Evolutionary conservation across 495 filamentous ascomycete species (phyloP).

Genomic region (Penicillium cosmopolitanum): DNA sequence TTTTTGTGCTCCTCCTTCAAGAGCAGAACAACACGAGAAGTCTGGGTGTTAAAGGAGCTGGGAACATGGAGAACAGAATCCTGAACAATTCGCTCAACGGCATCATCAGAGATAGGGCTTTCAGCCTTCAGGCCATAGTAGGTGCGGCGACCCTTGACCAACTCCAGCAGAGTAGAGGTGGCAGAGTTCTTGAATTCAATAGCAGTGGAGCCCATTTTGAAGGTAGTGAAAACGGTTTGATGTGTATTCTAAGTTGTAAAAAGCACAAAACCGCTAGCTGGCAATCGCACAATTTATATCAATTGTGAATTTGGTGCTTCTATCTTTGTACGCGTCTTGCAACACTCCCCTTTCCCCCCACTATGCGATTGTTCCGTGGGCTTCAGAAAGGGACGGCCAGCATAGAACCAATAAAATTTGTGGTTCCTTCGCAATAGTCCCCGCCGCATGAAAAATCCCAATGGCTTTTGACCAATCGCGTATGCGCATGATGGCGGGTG

Average conservation of each 20-base stretch:
- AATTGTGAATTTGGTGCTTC: background rate
- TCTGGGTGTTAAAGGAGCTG: conserved; percentile 59
- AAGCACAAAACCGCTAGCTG: background rate
- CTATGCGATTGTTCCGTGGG: background rate
- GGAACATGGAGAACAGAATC: conserved; percentile 51
- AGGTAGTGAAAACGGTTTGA: background rate
- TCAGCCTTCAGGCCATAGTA: conserved; percentile 49
- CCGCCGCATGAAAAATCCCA: background rate
- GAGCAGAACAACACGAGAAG: conserved; percentile 50
- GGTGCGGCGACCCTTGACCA: conserved; percentile 47
- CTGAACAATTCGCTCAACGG: conserved; percentile 44
- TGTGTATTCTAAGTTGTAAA: background rate
- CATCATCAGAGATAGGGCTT: conserved; percentile 47
- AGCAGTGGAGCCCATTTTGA: conserved; percentile 8
- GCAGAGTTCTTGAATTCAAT: conserved; percentile 8
- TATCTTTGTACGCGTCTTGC: background rate
- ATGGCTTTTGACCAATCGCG: conserved; percentile 2
- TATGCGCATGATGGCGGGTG: background rate
- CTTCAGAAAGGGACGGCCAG: background rate
- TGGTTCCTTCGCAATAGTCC: conserved; percentile 8
- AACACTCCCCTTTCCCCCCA: background rate
- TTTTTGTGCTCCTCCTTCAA: conserved; percentile 56
- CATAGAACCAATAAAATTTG: conserved; percentile 4
- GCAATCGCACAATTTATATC: background rate
- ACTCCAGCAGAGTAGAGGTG: conserved; percentile 2